Conservation (phyloP, 2,329 filamentous ascomycete species). For the Periconia sp. region DNA sequence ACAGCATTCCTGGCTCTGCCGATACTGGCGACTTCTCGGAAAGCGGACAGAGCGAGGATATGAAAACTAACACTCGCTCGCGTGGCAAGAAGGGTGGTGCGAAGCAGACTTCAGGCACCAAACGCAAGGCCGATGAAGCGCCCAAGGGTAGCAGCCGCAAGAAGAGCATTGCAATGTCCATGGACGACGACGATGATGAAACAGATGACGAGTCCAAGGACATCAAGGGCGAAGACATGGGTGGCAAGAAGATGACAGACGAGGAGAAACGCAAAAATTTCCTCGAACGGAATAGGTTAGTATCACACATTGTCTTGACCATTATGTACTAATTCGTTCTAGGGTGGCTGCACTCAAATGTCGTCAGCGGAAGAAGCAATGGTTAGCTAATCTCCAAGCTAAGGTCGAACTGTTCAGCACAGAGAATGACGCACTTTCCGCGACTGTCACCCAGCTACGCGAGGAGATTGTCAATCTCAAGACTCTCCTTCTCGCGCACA, state of each 20-base stretch:
- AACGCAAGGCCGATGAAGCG: conserved; percentile 80
- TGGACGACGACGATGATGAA: conserved; percentile 58
- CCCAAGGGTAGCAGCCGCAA: conserved; percentile 72
- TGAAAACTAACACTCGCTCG: conserved; percentile 61
- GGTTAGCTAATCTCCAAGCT: conserved; percentile 90
- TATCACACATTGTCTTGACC: conserved; percentile 13
- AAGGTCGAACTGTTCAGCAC: conserved; percentile 93
- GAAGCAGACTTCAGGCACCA: conserved; percentile 47
- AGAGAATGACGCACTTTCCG: conserved; percentile 87
- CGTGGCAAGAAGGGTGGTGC: conserved; percentile 44
- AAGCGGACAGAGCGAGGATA: conserved; percentile 67
- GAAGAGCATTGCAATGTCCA: conserved; percentile 61
- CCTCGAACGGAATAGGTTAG: conserved; percentile 91
- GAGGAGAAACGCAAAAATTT: conserved; percentile 99
- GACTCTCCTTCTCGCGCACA: conserved; percentile 89
- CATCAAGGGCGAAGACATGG: conserved; percentile 40
- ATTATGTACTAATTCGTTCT: conserved; percentile 27
- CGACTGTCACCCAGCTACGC: conserved; percentile 81
- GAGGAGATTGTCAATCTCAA: conserved; percentile 97
- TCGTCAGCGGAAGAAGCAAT: conserved; percentile 97
- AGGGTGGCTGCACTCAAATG: conserved; percentile 97
- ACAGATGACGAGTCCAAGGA: conserved; percentile 46
- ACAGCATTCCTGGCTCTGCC: conserved; percentile 62
- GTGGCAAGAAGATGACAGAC: conserved; percentile 90
- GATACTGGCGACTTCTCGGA: conserved; percentile 73